A percentile compares a stretch with the other conserved stretches of the same genome.
Evolutionary conservation across 345 rosid genomes (phyloP).

Genomic region (Euphorbia pulcherrima): DNA sequence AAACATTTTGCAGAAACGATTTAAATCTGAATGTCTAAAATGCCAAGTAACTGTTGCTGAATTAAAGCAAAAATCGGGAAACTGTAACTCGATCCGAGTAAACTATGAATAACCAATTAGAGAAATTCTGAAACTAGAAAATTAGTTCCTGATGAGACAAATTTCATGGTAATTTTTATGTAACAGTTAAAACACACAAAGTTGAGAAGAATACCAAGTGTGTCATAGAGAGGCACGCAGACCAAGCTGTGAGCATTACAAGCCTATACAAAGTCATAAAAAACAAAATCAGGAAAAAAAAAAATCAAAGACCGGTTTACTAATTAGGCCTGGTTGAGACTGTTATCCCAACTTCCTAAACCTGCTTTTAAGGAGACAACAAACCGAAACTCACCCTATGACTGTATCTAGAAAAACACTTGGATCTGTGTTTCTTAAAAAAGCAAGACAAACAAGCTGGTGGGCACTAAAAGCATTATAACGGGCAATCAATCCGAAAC

Average conservation of each 20-base stretch:
- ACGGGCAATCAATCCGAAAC: too few relatives aligned
- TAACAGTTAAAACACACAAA: not conserved
- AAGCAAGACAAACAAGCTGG: too few relatives aligned
- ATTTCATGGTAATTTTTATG: not conserved
- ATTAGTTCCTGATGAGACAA: not conserved
- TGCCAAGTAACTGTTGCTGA: not conserved
- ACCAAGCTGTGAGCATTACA: constrained; percentile 71
- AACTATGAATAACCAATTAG: not conserved
- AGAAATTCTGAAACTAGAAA: too few relatives aligned
- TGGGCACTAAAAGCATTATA: too few relatives aligned
- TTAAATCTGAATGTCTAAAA: not conserved
- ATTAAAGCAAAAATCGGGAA: not conserved
- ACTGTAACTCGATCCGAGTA: not conserved
- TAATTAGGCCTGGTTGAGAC: too few relatives aligned
- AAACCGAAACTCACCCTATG: too few relatives aligned
- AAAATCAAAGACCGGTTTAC: not conserved
- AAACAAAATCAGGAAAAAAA: not conserved
- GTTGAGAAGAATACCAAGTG: constrained; percentile 57
- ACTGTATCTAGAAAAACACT: too few relatives aligned
- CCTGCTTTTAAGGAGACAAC: too few relatives aligned
- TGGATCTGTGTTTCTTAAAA: too few relatives aligned
- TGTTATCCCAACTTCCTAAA: too few relatives aligned
- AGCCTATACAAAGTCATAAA: constrained; percentile 47
- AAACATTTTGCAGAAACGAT: not conserved
- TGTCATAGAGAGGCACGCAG: constrained; percentile 94